Conservation (phyloP, 257 asterid species). For the Nicotiana tomentosiformis region DNA sequence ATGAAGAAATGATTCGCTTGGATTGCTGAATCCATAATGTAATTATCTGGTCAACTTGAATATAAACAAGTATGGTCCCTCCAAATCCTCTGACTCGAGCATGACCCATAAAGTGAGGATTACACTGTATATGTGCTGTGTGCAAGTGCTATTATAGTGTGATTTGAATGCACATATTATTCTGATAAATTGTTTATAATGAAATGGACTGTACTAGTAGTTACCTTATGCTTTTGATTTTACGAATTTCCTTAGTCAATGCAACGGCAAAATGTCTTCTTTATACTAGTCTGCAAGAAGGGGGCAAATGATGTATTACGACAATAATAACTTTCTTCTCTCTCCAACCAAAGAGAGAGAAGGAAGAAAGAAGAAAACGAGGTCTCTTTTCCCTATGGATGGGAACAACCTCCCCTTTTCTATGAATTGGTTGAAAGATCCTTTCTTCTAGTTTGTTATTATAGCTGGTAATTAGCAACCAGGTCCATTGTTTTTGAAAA, state of each 20-base stretch:
- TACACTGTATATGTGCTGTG: background rate
- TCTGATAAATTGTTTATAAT: background rate
- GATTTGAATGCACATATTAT: background rate
- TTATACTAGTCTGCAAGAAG: background rate
- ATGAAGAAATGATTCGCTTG: background rate
- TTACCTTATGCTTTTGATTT: background rate
- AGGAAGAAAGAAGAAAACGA: background rate
- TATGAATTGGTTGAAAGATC: background rate
- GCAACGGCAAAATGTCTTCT: background rate
- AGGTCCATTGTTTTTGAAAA: background rate
- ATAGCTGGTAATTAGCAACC: background rate
- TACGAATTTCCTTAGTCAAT: background rate
- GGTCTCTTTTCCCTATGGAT: background rate
- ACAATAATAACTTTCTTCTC: background rate
- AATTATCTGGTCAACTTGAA: background rate
- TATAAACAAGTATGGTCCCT: background rate
- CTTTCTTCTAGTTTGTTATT: background rate
- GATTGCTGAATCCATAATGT: background rate
- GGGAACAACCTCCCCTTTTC: background rate
- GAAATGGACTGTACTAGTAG: background rate
- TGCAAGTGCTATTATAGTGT: background rate
- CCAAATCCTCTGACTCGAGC: background rate
- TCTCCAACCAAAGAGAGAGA: background rate
- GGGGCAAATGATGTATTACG: background rate
- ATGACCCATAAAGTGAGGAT: background rate